Conservation (phyloP, 352 stramenopile species). For the Globisporangium cylindrosporum region DNA sequence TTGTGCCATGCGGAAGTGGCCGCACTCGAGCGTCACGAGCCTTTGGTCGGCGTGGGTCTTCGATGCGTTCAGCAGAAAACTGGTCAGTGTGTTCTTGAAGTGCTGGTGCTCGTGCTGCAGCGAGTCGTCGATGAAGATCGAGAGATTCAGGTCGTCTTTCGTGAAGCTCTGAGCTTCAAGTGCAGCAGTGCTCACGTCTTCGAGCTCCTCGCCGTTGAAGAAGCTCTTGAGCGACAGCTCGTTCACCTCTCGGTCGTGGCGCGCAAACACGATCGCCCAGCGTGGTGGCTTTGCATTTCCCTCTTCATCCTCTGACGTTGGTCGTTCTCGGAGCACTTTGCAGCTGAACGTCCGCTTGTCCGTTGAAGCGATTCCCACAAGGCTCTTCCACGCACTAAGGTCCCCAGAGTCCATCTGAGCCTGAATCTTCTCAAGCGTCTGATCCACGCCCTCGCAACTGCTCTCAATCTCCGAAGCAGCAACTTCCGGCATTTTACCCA, state of each 20-base stretch:
- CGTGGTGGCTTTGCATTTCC: conserved; percentile 7
- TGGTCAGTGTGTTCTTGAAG: neutral
- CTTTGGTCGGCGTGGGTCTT: neutral
- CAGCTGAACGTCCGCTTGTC: conserved; percentile 23
- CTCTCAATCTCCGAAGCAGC: neutral
- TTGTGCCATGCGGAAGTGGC: conserved; percentile 63
- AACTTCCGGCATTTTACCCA: conserved; percentile 31
- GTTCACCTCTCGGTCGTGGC: conserved; percentile 64
- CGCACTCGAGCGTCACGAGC: conserved; percentile 24
- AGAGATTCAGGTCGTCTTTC: conserved; percentile 18
- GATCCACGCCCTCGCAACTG: conserved; percentile 14
- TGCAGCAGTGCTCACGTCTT: conserved; percentile 26
- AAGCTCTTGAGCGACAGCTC: conserved; percentile 68
- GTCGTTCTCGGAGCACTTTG: conserved; percentile 37
- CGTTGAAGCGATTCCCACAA: conserved; percentile 15
- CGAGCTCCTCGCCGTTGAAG: conserved; percentile 56
- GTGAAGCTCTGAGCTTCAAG: conserved; percentile 23
- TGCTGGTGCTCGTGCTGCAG: conserved; percentile 15
- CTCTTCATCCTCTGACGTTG: conserved; percentile 19
- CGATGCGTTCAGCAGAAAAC: neutral
- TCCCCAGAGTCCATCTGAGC: conserved; percentile 16
- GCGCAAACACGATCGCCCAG: conserved; percentile 55
- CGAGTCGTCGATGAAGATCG: conserved; percentile 73
- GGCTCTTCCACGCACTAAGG: conserved; percentile 29
- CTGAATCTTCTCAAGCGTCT: conserved; percentile 22